Base-by-base conservation (phyloP, 371 early-diverging fungal species). In the Gilbertella persicaria region DNA sequence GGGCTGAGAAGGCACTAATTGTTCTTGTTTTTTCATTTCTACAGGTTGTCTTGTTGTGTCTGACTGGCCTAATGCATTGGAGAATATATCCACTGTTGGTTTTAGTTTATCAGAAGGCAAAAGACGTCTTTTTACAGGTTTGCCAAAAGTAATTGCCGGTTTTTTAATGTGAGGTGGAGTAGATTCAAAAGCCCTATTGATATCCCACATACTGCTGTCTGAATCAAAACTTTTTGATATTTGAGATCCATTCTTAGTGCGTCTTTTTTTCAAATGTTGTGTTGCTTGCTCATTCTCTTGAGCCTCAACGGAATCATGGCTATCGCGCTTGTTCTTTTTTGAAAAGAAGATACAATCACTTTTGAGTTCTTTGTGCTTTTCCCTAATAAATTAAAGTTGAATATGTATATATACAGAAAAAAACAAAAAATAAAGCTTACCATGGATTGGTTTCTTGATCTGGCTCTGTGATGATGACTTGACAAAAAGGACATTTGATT, bases 401-500 rank as follows among this genome's bases (percentile, higher is more conserved):
- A n/a, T n/a, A n/a, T n/a, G n/a, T n/a, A n/a, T n/a, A n/a, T n/a
- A n/a, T 9, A n/a, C 1, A 35, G 5, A 20, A 13, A 9, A 44
- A n/a, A 7, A 33, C 8, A 21, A 24, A 2, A 13, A 17, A 43
- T 21, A 20, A 8, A n/a, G n/a, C 52, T 58, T 64, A 64, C 71
- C 59, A 20, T 24, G 57, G 7, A 28, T 64, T 33, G 17, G 44
- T 36, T n/a, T 36, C 46, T 5, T 25, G 16, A 20, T 46, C 46
- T 28, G 61, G 60, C 9, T 44, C 46, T 5, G 29, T 40, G 0
- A 65, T 38, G 4, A 35, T 50, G 2, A 21, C 12, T 29, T 45
- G 54, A 20, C 73, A 72, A 59, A 66, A 69, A 2, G 61, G 54
- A 37, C 73, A 72, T 29, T 40, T 55, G 14, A 66, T 55, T 19